phyloP scores from a whole-genome alignment of 768 basidiomycete species.

The Suillus alpinus region DNA sequence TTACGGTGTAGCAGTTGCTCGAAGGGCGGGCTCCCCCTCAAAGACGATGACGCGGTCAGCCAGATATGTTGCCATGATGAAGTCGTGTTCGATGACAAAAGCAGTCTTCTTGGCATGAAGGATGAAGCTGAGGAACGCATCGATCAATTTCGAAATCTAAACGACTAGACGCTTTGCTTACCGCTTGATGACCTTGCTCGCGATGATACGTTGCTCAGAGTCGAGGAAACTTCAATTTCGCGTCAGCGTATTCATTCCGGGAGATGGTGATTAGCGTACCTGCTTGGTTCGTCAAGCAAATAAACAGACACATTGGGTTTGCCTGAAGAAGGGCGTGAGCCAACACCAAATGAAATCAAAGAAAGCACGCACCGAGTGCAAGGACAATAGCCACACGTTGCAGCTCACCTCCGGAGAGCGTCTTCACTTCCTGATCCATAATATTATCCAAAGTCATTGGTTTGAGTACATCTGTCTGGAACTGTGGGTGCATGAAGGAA shows the following conservation, averaged over 20 bases:
- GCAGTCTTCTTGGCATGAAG: conserved; percentile 97
- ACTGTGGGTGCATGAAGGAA: conserved; percentile 99
- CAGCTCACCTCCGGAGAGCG: conserved; percentile 95
- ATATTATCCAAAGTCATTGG: conserved; percentile 95
- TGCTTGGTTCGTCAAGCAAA: conserved; percentile 92
- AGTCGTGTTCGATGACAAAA: conserved; percentile 99
- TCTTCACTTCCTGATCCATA: conserved; percentile 98
- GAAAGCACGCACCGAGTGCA: conserved; percentile 61
- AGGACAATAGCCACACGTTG: conserved; percentile 97
- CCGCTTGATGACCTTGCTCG: conserved; percentile 97
- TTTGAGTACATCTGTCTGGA: conserved; percentile 97
- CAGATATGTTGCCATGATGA: conserved; percentile 99
- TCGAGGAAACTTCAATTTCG: conserved; percentile 76
- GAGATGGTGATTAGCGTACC: conserved; percentile 39
- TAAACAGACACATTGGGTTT: conserved; percentile 85
- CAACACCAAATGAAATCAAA: neutral
- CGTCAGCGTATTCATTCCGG: neutral
- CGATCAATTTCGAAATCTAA: conserved; percentile 2
- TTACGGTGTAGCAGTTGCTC: conserved; percentile 89
- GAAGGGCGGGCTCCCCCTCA: conserved; percentile 79
- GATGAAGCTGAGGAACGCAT: conserved; percentile 61
- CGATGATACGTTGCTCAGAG: conserved; percentile 98
- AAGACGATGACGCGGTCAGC: conserved; percentile 97
- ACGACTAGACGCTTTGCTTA: conserved; percentile 27
- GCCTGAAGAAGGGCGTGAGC: conserved; percentile 33